Base-by-base conservation (phyloP, 2,329 filamentous ascomycete genomes). In the Microcyclosporella mali region DNA sequence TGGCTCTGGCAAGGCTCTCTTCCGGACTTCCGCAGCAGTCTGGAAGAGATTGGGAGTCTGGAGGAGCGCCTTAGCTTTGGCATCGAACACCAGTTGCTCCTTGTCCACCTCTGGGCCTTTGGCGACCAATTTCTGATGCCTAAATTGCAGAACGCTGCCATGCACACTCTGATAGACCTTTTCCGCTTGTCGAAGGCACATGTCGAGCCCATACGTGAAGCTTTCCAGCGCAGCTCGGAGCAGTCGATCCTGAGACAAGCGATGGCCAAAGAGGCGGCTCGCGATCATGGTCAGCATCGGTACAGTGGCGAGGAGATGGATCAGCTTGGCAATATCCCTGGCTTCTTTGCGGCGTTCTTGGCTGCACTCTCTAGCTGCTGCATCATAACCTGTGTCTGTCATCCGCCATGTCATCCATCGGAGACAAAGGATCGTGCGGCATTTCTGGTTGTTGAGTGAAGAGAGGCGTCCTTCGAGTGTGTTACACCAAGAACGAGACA, bases 71-170 rank as follows among this genome's bases (percentile, higher is more conserved):
- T 25, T 6, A 4, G 21, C 21, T 25, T 25, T 9, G 21, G 21
- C 21, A 25, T 25, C 9, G 21, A 4, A 9, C 21, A 25, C 9
- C 44, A 47, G 19, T 10, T 32, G 4, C 21, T n/a, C 3, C 31
- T 43, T 3, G 31, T 43, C 2, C 30, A 19, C 1, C 30, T 43
- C 6, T 47, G 44, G 44, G 19, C 31, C 3, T n/a, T 14, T 4
- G 34, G 30, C 6, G 45, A 33, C 14, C 40, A 35, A 18, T 40
- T 18, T 16, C 18, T 43, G 4, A 32, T 47, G 36, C 45, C 40
- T 6, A 18, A 29, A 2, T 17, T 47, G 15, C 40, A 43, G 31
- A 43, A 47, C 17, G 29, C 6, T 2, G 27, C 19, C 14, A 27
- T 40, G 21, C 3, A 1, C 4, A 8, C 8, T 7, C 19, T 47